Evolutionary conservation across 139 green algal genomes (phyloP).

Genomic region (Trebouxia sp.): DNA sequence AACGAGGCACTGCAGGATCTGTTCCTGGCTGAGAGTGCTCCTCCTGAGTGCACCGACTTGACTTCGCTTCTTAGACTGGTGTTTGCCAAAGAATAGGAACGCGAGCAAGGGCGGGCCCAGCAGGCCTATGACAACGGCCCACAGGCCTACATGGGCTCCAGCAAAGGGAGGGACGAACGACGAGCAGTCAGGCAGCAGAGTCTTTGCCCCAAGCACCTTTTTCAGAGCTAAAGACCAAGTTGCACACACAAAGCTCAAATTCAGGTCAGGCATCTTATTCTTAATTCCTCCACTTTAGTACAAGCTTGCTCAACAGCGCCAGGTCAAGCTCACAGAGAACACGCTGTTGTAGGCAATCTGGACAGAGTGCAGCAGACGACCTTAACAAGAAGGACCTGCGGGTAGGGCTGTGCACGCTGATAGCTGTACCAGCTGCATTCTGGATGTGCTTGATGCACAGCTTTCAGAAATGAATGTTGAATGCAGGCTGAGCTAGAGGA

Average conservation of each 20-base stretch:
- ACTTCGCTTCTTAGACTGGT: too few relatives aligned
- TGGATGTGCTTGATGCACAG: neutral
- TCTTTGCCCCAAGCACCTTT: conserved; percentile 68
- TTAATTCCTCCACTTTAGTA: too few relatives aligned
- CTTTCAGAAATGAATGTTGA: neutral
- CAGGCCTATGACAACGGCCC: conserved; percentile 54
- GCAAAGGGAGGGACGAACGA: conserved; percentile 69
- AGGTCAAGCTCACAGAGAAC: too few relatives aligned
- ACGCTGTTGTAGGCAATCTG: conserved; percentile 37
- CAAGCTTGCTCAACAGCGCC: too few relatives aligned
- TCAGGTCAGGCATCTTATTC: conserved; percentile 48
- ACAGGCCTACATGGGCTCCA: conserved; percentile 85
- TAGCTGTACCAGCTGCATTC: neutral
- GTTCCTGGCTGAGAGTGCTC: too few relatives aligned
- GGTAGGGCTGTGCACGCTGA: neutral
- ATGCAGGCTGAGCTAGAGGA: conserved; percentile 68
- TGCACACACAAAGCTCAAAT: conserved; percentile 81
- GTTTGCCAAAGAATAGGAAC: too few relatives aligned
- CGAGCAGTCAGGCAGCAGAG: conserved; percentile 82
- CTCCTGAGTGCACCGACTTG: too few relatives aligned
- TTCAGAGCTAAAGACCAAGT: conserved; percentile 72
- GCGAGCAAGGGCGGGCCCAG: neutral
- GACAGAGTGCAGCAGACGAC: conserved; percentile 59
- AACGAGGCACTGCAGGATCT: too few relatives aligned
- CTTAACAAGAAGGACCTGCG: conserved; percentile 57